Base-by-base conservation (phyloP, 257 asterid genomes). In the Scutellaria baicalensis region DNA sequence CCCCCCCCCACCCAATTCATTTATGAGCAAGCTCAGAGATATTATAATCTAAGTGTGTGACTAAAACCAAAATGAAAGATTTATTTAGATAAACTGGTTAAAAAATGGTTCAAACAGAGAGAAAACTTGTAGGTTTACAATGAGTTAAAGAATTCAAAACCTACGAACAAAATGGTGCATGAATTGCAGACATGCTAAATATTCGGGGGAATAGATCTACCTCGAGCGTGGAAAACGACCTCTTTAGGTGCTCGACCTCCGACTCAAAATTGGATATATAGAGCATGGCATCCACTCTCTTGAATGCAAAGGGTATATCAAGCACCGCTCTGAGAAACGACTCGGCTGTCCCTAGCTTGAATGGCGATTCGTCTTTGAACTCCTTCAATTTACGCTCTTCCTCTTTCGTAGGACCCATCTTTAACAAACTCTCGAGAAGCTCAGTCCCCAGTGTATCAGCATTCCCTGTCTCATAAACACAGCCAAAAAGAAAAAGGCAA, bases 381-480 rank as follows among this genome's bases (percentile, higher is more conserved):
- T 83, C 92, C 80, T 63, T 76, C 69, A 92, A 80, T 63, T 80
- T 89, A 12, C 72, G 78, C 35, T 89, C 91, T 76, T 92, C 96
- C 80, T 85, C 91, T 71, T 78, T 82, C 0, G 96, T 84, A 1
- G 96, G 96, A 52, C 91, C 95, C 98, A 92, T 92, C 86, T 79
- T 89, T 0, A 88, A 75, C 58, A 92, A 72, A 68, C 94, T 82
- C 80, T 84, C 89, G 0, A 89, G 96, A 55, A 92, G 81, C 80
- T 89, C 98, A 4, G 86, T 51, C 49, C 97, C 92, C 4, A 89
- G 77, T 38, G 79, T 18, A 10, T 89, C 95, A 0, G 89, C 78
- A 66, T 81, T 86, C 64, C 98, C 98, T 89, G 79, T 50, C 50
- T 35, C 50, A 56, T 54, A 66, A 47, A 6, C 20, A 75, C 12